These are phyloP conservation scores for Neonectria coccinea DNA, from an alignment of 2,329 filamentous ascomycete genomes.

Conservation along the genomic window DNA sequence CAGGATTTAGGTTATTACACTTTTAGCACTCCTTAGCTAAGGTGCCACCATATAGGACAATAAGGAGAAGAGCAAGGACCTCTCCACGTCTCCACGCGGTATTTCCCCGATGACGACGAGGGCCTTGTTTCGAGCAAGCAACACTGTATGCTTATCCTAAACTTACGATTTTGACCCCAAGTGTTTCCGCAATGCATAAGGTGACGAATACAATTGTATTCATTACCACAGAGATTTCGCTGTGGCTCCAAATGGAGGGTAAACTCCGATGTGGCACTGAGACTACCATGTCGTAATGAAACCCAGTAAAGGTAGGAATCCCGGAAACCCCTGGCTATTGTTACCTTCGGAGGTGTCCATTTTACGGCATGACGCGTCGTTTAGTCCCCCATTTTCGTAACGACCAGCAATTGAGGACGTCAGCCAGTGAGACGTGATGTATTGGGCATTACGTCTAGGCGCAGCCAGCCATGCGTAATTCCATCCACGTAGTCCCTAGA, in stretches of 20 bases:
- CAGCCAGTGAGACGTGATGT: constrained; percentile 15
- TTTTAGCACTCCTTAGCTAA: too few species aligned
- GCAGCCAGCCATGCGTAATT: background rate
- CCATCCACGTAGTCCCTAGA: background rate
- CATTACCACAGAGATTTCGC: background rate
- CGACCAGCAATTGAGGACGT: background rate
- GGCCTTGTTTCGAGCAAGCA: too few species aligned
- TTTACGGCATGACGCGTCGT: background rate
- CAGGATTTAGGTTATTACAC: too few species aligned
- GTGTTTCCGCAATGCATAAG: background rate
- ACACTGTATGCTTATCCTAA: too few species aligned
- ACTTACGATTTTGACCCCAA: too few species aligned
- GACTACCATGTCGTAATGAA: background rate
- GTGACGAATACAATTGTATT: background rate
- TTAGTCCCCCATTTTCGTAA: background rate
- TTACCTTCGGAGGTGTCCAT: background rate
- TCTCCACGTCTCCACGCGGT: too few species aligned
- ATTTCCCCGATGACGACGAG: too few species aligned
- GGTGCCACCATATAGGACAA: too few species aligned
- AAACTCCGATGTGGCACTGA: background rate
- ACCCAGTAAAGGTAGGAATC: background rate
- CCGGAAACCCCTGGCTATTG: background rate
- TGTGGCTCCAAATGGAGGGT: background rate
- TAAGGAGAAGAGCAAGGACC: too few species aligned
- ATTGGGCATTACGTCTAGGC: constrained; percentile 16